Evolutionary conservation across 2,329 filamentous ascomycete genomes (phyloP), one percentile per base, ranked within the genome.

Genomic region (Microcyclospora pomicola): DNA sequence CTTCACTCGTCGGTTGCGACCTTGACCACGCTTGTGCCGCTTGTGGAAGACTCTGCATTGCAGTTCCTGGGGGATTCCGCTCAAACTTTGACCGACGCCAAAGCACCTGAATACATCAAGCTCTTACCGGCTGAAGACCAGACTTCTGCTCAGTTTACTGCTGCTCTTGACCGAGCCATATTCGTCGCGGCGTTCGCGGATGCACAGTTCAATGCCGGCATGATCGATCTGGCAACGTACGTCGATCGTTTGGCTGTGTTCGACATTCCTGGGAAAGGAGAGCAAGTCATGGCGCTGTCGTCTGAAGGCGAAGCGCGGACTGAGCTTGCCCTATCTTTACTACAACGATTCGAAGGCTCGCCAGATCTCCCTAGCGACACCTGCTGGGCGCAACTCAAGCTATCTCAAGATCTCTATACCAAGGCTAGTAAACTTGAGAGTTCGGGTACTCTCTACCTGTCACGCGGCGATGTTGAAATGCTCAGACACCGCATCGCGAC

Each of bases 1-100:
- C 67, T 76, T 11, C 64, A 80, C 27, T 76, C 78, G 4, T 74
- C 79, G 44, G 56, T 83, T 0, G 56, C 52, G 4, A 59, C 63
- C 11, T 46, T 68, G n/a, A 62, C 61, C 0, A 60, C 59, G 0
- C 54, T 68, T 2, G 36, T 73, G 62, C 47, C 70, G 60, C 34
- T 67, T 66, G 52, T 72, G 61, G 41, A 69, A 59, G 31, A 62
- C 69, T 37, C 55, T 64, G 48, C 67, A 47, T 40, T 68, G 49
- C 36, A 63, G 55, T 50, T 59, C 50, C 60, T 80, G 12, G 65
- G 69, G n/a, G 71, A 72, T 60, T 67, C 75, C 37, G 70, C 75
- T 41, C 66, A 76, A 45, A 67, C 70, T 40, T 62, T 77, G 9
- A 56, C 74, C 2, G 63, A 67, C 19, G 63, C 64, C 15, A 75